phyloP scores from a whole-genome alignment of 768 basidiomycete genomes.

The Tylopilus subfusipes region DNA sequence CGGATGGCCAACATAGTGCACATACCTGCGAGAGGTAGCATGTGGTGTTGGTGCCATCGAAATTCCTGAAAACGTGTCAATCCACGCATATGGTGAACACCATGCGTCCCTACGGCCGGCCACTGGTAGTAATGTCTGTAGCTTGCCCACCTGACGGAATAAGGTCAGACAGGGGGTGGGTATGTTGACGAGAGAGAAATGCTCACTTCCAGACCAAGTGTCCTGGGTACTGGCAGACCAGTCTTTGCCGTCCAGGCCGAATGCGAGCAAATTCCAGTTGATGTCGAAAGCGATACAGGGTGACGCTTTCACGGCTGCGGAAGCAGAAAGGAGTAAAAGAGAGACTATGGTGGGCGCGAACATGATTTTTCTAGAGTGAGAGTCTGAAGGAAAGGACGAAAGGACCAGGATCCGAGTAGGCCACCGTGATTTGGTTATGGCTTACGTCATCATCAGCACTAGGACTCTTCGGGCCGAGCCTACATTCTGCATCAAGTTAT shows the following conservation, averaged over 20 bases:
- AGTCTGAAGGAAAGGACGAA: no score
- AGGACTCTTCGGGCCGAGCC: no score
- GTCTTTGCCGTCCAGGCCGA: conserved; percentile 81
- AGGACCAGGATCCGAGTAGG: no score
- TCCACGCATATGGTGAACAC: not conserved
- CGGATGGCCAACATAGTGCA: not conserved
- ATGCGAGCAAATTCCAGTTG: conserved; percentile 80
- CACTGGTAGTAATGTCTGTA: conserved; percentile 66
- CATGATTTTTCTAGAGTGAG: conserved; percentile 27
- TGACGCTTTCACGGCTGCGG: conserved; percentile 34
- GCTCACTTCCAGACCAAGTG: conserved; percentile 60
- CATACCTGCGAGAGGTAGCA: conserved; percentile 71
- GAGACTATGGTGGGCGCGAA: conserved; percentile 44
- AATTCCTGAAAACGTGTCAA: conserved; percentile 44
- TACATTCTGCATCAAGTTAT: no score
- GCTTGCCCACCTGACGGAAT: conserved; percentile 34
- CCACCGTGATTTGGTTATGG: not conserved
- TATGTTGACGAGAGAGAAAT: not conserved
- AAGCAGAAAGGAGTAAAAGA: conserved; percentile 47
- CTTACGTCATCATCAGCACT: not conserved
- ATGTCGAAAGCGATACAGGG: conserved; percentile 79
- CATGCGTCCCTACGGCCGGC: conserved; percentile 63
- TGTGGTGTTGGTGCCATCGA: conserved; percentile 57
- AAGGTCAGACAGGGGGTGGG: not conserved
- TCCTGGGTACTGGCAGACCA: conserved; percentile 73